Conservation (phyloP, 2,329 filamentous ascomycete species). For the Scortechinia acanthostroma region DNA sequence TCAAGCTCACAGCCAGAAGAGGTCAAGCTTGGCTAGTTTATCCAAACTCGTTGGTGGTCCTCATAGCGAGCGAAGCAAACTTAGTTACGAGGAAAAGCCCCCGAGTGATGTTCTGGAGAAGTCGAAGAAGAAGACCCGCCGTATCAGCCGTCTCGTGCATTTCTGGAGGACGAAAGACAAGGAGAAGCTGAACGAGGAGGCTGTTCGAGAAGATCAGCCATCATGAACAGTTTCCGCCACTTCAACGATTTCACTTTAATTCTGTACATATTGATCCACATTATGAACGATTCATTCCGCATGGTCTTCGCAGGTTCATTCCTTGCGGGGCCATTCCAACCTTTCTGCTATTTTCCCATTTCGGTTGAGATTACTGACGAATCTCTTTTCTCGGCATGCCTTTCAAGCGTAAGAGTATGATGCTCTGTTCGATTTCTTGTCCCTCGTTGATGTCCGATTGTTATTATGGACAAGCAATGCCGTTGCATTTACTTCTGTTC, state of each 20-base stretch:
- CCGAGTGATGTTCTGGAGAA: conserved; percentile 20
- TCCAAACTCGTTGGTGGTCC: conserved; percentile 31
- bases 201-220: not conserved
- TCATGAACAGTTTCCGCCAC: not conserved
- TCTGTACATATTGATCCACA: not conserved
- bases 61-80: conserved; percentile 30
- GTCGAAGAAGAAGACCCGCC: conserved; percentile 30
- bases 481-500: no score
- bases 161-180: conserved; percentile 39
- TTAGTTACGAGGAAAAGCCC: conserved; percentile 31
- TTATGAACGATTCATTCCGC: not conserved
- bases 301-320: not conserved
- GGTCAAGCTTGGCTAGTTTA: conserved; percentile 36
- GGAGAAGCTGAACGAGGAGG: conserved; percentile 11
- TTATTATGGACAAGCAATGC: no score
- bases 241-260: not conserved
- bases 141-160: conserved; percentile 35
- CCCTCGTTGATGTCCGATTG: not conserved
- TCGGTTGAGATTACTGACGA: not conserved
- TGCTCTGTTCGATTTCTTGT: not conserved
- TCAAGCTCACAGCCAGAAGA: conserved; percentile 27
- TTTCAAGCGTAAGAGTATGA: not conserved
- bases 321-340: not conserved
- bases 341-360: not conserved
- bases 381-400: not conserved